phyloP scores from a whole-genome alignment of 2,329 filamentous ascomycete genomes.

The Botrytis tulipae region DNA sequence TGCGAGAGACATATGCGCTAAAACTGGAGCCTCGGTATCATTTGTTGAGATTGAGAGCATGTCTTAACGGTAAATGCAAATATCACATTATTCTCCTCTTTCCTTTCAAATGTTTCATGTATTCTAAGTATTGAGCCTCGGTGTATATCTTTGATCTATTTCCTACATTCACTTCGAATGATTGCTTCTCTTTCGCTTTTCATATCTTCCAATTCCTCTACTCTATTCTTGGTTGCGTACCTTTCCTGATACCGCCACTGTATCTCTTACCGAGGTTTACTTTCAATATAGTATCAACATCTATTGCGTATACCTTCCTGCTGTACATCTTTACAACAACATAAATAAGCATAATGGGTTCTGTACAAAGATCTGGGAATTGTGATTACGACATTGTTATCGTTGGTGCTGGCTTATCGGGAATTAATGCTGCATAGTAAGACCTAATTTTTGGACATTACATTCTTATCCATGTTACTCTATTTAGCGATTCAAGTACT shows the following conservation, averaged over 20 bases:
- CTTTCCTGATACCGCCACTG: neutral
- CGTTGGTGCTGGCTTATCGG: slow-evolving; percentile 71
- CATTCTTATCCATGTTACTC: neutral
- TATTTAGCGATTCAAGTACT: neutral
- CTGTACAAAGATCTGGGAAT: slow-evolving; percentile 15
- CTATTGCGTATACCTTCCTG: neutral
- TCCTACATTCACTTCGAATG: neutral
- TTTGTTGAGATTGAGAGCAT: neutral
- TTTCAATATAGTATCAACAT: neutral
- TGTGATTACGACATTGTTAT: slow-evolving; percentile 55
- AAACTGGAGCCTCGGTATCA: neutral
- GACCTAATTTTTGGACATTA: neutral
- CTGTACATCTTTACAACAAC: neutral
- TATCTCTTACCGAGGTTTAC: neutral
- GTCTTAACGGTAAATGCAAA: neutral
- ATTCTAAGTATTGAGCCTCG: neutral
- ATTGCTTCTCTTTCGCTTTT: neutral
- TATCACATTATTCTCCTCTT: neutral
- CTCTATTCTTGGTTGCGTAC: neutral
- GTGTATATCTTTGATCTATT: neutral
- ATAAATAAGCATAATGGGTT: slow-evolving; percentile 23
- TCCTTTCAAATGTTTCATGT: neutral
- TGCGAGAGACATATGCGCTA: neutral
- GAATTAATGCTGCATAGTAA: slow-evolving; percentile 68
- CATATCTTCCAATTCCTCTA: neutral